A percentile compares a stretch with the other conserved stretches of the same genome.
Evolutionary conservation across 306 rosid genomes (phyloP).

Genomic region (Dalbergia oliveri): DNA sequence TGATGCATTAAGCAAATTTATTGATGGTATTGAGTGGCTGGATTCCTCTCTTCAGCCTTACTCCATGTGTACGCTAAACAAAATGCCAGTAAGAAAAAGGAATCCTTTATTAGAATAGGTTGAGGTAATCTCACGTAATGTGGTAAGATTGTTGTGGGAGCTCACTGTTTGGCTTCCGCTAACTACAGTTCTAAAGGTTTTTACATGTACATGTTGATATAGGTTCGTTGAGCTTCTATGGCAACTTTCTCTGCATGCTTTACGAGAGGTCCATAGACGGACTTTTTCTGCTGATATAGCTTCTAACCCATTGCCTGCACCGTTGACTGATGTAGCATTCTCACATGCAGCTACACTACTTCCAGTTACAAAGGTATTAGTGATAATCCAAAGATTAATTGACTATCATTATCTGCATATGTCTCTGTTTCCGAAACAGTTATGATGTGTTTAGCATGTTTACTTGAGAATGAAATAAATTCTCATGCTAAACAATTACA

Average conservation of each 20-base stretch:
- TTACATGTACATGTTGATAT: constrained; percentile 38
- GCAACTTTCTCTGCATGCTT: constrained; percentile 99
- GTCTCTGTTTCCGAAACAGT: constrained; percentile 6
- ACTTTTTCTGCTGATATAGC: constrained; percentile 87
- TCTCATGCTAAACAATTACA: constrained; percentile 27
- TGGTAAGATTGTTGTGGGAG: constrained; percentile 26
- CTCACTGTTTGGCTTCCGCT: constrained; percentile 20
- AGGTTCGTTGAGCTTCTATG: constrained; percentile 99
- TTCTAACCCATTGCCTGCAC: constrained; percentile 90
- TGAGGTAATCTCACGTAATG: constrained; percentile 20
- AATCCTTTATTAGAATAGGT: constrained; percentile 16
- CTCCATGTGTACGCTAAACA: not conserved
- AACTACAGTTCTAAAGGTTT: constrained; percentile 21
- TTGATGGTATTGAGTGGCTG: constrained; percentile 1
- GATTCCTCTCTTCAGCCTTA: not conserved
- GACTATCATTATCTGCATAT: constrained; percentile 21
- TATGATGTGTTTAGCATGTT: constrained; percentile 39
- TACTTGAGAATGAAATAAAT: not conserved
- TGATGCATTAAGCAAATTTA: constrained; percentile 6
- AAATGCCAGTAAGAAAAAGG: not conserved
- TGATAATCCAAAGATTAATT: constrained; percentile 19
- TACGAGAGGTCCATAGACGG: constrained; percentile 96
- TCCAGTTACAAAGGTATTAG: constrained; percentile 93
- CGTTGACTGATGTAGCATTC: constrained; percentile 97
- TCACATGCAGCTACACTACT: constrained; percentile 98